phyloP scores from a whole-genome alignment of 2,329 filamentous ascomycete species.

The Penicillium sp. region DNA sequence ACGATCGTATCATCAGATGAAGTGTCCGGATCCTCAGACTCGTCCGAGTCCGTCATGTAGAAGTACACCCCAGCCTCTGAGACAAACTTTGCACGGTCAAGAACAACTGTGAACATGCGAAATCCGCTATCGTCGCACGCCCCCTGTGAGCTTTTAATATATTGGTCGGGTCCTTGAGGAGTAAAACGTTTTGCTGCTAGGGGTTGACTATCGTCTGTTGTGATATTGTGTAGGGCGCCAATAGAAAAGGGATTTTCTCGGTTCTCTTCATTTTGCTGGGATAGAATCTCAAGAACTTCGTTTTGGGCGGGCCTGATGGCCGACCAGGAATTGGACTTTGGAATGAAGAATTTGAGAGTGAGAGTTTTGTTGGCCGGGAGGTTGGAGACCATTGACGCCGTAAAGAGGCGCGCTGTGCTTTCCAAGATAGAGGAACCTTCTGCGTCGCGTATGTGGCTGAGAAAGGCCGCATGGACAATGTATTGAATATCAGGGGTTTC shows the following conservation, averaged over 20 bases:
- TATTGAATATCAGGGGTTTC: constrained; percentile 17
- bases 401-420: constrained; percentile 18
- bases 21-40: too few species aligned
- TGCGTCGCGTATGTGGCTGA: constrained; percentile 6
- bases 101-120: constrained; percentile 14
- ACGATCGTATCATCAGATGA: constrained; percentile 9
- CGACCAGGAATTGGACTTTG: constrained; percentile 14
- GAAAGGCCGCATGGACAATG: constrained; percentile 16
- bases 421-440: constrained; percentile 7
- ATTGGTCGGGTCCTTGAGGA: not conserved
- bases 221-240: constrained; percentile 13
- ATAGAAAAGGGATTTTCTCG: constrained; percentile 5
- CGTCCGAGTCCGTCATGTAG: not conserved
- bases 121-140: not conserved
- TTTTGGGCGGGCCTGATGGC: constrained; percentile 15
- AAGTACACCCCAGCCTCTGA: constrained; percentile 17
- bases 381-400: constrained; percentile 5
- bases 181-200: too few species aligned
- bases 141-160: not conserved
- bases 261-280: constrained; percentile 2
- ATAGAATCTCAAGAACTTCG: constrained; percentile 2
- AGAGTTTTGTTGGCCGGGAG: constrained; percentile 12
- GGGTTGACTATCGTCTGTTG: too few species aligned
- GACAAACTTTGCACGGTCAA: constrained; percentile 17
- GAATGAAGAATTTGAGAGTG: constrained; percentile 18